phyloP scores from a whole-genome alignment of 2,329 filamentous ascomycete genomes.

The Bimuria novae-zelandiae region DNA sequence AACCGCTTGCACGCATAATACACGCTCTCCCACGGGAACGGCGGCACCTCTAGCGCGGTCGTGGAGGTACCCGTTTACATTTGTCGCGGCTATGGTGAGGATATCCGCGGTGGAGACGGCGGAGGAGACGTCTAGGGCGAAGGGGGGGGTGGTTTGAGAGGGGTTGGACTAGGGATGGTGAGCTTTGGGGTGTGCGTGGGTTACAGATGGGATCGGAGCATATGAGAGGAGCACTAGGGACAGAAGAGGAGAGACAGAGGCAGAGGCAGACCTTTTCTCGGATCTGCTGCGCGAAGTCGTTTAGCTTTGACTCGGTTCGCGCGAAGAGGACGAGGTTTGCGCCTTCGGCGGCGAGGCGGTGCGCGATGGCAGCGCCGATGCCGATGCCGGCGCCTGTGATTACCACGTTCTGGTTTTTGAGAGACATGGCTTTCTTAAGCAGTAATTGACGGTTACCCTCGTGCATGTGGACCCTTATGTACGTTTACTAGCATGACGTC shows the following conservation, averaged over 20 bases:
- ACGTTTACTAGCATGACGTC: no score
- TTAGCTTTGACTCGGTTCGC: constrained; percentile 41
- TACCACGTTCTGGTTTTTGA: constrained; percentile 28
- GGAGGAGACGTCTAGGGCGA: constrained; percentile 51
- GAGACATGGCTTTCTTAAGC: no score
- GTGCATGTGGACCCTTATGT: no score
- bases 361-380: constrained; percentile 53
- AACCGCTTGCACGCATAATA: constrained; percentile 55
- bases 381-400: constrained; percentile 53
- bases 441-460: no score
- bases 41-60: constrained; percentile 54
- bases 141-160: constrained; percentile 55
- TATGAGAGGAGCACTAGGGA: constrained; percentile 25
- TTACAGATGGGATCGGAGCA: constrained; percentile 41
- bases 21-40: constrained; percentile 56
- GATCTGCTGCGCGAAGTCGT: constrained; percentile 23
- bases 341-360: constrained; percentile 44
- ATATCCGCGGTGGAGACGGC: constrained; percentile 50
- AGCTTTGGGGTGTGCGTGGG: constrained; percentile 37
- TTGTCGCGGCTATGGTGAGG: constrained; percentile 53
- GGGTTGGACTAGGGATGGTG: constrained; percentile 29
- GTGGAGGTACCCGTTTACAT: constrained; percentile 55
- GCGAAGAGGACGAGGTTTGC: constrained; percentile 52
- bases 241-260: no score
- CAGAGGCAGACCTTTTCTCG: constrained; percentile 7